Evolutionary conservation across 2,329 filamentous ascomycete species (phyloP).

Genomic region (Pseudogymnoascus sp.): DNA sequence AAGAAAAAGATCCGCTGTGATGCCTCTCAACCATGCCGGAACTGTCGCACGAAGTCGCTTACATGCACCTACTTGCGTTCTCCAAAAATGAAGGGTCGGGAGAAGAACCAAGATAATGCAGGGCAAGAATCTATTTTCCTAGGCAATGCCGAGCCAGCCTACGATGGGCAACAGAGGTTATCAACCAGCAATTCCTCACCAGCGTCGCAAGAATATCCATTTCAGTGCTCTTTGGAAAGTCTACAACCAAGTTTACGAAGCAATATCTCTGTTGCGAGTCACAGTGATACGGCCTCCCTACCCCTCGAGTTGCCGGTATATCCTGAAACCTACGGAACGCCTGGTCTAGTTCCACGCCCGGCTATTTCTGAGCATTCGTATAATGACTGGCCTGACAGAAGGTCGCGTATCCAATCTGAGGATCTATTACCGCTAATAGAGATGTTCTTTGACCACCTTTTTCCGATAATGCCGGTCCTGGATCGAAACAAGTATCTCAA

Average conservation of each 20-base stretch:
- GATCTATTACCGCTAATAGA: neutral
- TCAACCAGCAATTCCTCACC: neutral
- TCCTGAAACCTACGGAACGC: neutral
- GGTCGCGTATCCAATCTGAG: neutral
- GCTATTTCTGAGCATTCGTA: neutral
- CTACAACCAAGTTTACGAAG: neutral
- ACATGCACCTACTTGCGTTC: constrained; percentile 26
- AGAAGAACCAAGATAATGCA: constrained; percentile 4
- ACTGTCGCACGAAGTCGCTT: constrained; percentile 17
- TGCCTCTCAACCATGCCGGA: constrained; percentile 22
- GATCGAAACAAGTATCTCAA: constrained; percentile 25
- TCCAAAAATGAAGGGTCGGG: constrained; percentile 28
- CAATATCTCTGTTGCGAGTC: neutral
- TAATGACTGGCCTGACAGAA: neutral
- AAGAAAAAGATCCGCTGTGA: constrained; percentile 26
- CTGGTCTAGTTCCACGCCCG: neutral
- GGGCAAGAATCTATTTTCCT: neutral
- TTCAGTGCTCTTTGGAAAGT: neutral
- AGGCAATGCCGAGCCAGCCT: neutral
- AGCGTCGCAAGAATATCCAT: neutral
- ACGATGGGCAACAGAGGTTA: neutral
- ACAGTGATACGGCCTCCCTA: neutral
- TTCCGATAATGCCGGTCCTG: constrained; percentile 49
- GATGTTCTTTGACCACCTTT: constrained; percentile 48
- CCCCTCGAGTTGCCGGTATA: neutral